Evolutionary conservation across 2,329 filamentous ascomycete genomes (phyloP), one percentile per base, ranked within the genome.

Genomic region (Teratosphaeria zuluensis): DNA sequence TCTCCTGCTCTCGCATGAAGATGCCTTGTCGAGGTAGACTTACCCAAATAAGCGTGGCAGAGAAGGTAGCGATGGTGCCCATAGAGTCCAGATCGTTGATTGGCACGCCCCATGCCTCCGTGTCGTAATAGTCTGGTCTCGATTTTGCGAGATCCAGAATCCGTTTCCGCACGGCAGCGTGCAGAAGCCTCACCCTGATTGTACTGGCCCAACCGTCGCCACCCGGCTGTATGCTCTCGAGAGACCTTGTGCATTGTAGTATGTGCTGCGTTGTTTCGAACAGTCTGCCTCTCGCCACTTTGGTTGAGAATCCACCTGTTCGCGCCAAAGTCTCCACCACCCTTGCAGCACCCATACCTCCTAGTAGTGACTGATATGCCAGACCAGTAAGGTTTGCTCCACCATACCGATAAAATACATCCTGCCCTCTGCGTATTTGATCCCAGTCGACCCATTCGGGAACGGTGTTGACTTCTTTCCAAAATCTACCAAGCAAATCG

Each of bases 401-500:
- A 19, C 83, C 87, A 70, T 91, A 92, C 38, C 88, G 82, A 70
- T 89, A 91, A 67, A 91, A 90, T 0, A 90, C 82, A 64, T 88
- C 82, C 69, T 92, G 88, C 0, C 88, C 89, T 66, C 88, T 78
- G 60, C 80, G 77, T 58, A 92, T 86, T 68, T 90, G 87, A 1
- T 81, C 80, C 88, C 87, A 92, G 69, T 91, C 84, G 2, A 92
- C 88, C 87, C 88, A 92, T 0, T 81, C 77, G 0, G 88, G 89
- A 3, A 90, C 73, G 0, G 80, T 84, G 59, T 84, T 86, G 58
- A 88, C 77, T 67, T 90, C 78, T 0, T 73, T 70, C 88, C 88
- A 92, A 8, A 92, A 74, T 57, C 80, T 65, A 7, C 70, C 66
- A 24, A 85, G 74, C 46, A 81, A 80, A 28, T 80, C 74, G 64